Conservation (phyloP, 257 asterid genomes). For the Nicotiana otophora region DNA sequence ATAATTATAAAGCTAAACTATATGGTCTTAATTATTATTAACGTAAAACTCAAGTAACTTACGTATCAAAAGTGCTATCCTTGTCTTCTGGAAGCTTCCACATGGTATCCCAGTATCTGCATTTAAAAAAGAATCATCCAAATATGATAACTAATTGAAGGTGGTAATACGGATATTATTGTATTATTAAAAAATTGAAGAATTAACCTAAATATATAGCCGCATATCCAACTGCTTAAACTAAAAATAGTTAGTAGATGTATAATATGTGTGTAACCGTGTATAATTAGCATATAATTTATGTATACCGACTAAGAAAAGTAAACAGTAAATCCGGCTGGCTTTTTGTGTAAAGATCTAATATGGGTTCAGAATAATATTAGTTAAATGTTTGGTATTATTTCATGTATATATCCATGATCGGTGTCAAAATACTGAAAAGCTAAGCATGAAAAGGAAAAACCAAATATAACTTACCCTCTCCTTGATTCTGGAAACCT, state of each 20-base stretch:
- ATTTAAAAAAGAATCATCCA: neutral
- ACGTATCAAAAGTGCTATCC: constrained; percentile 28
- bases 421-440: neutral
- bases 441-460: too few relatives aligned
- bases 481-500: constrained; percentile 21
- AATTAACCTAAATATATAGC: too few relatives aligned
- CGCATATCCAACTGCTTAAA: too few relatives aligned
- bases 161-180: neutral
- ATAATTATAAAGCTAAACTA: neutral
- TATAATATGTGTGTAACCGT: too few relatives aligned
- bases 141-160: neutral
- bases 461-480: constrained; percentile 33
- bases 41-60: neutral
- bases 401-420: neutral
- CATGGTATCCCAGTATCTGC: constrained; percentile 65
- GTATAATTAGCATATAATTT: too few relatives aligned
- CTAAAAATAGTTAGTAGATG: too few relatives aligned
- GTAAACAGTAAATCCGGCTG: too few relatives aligned
- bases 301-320: too few relatives aligned
- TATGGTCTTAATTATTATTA: neutral
- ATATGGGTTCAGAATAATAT: too few relatives aligned
- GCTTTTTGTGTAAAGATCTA: too few relatives aligned
- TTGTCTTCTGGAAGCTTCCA: constrained; percentile 44
- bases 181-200: too few relatives aligned
- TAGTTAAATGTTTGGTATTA: too few relatives aligned